These are phyloP conservation scores for Paecilomyces variotii DNA, from an alignment of 2,329 filamentous ascomycete genomes.

Conservation along the genomic window DNA sequence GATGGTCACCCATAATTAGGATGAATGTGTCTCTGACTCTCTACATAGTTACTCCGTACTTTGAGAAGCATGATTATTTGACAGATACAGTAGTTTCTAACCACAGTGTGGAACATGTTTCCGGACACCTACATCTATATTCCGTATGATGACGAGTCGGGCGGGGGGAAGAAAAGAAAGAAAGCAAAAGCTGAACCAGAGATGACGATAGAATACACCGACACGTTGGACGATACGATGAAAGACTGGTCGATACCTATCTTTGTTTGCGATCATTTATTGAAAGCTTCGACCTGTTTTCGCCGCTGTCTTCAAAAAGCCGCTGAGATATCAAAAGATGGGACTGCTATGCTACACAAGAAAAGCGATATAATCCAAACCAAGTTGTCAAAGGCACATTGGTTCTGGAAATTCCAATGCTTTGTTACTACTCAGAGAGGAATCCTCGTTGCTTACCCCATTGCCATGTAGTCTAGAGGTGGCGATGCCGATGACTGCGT, in stretches of 20 bases:
- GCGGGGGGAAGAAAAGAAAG: not conserved
- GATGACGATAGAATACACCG: not conserved
- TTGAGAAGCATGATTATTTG: not conserved
- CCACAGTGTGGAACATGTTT: not conserved
- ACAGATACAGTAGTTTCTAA: not conserved
- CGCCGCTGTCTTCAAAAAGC: not conserved
- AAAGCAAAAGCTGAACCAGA: no score
- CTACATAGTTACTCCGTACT: no score
- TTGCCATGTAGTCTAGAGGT: not conserved
- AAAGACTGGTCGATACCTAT: not conserved
- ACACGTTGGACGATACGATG: not conserved
- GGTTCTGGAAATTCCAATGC: not conserved
- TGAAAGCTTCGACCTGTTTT: no score
- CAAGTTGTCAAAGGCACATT: not conserved
- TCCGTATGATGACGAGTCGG: not conserved
- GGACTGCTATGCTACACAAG: no score
- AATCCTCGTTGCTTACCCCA: not conserved
- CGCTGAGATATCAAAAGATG: not conserved
- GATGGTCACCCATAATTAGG: not conserved
- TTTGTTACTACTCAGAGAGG: not conserved
- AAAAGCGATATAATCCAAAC: no score
- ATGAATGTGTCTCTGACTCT: not conserved
- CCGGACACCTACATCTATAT: not conserved
- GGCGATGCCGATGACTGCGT: not conserved
- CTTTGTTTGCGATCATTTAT: no score